Evolutionary conservation across 768 basidiomycete species (phyloP).

Genomic region (Boletus subparvulus): DNA sequence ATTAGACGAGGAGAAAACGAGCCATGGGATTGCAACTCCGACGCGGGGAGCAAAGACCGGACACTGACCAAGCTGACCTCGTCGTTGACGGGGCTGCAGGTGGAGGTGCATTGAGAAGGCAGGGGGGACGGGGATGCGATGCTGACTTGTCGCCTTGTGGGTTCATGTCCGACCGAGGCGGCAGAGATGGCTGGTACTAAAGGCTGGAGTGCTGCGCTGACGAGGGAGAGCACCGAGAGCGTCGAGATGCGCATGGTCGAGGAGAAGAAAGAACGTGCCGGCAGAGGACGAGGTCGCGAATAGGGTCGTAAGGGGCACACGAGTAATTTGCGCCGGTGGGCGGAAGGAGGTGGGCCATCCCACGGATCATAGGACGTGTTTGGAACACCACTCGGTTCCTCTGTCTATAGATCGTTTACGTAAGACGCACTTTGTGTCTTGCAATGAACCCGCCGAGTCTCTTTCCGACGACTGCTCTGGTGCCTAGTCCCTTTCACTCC

Average conservation of each 20-base stretch:
- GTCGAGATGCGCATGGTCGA: slow-evolving; percentile 17
- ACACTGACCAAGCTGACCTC: slow-evolving; percentile 25
- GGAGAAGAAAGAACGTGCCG: neutral
- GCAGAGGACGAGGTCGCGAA: no score
- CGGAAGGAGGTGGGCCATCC: no score
- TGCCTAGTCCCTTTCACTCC: neutral
- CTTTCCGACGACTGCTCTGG: slow-evolving; percentile 41
- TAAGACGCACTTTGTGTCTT: slow-evolving; percentile 10
- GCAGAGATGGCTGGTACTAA: slow-evolving; percentile 2
- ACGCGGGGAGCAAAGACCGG: neutral
- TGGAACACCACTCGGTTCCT: no score
- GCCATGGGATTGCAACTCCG: slow-evolving; percentile 3
- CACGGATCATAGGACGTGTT: neutral
- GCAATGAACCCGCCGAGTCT: slow-evolving; percentile 40
- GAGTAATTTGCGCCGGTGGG: no score
- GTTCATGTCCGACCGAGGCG: neutral
- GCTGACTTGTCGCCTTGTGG: slow-evolving; percentile 20
- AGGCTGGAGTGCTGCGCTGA: slow-evolving; percentile 1
- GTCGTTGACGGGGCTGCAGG: slow-evolving; percentile 23
- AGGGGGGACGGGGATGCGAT: slow-evolving; percentile 8
- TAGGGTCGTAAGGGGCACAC: neutral
- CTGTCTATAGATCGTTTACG: no score
- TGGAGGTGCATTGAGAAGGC: slow-evolving; percentile 26
- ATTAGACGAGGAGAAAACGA: no score
- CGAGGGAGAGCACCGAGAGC: slow-evolving; percentile 1